Base-by-base conservation (phyloP, 768 basidiomycete genomes). In the Piloderma croceum region DNA sequence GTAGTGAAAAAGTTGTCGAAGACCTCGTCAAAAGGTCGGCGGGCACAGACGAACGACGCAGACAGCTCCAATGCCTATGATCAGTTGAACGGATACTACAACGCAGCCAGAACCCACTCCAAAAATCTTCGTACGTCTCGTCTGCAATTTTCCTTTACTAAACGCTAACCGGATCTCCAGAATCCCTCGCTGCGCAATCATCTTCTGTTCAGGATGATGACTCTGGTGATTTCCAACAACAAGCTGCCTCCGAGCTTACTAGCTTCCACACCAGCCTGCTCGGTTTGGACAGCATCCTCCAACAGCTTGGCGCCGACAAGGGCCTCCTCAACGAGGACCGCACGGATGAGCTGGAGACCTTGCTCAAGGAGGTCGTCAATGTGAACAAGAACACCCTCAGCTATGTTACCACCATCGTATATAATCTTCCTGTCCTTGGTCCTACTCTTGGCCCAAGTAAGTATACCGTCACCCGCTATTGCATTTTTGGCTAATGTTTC, bases 401-500 rank as follows among this genome's bases (percentile, higher is more conserved):
- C 11, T 52, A 50, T 23, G 51, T 65, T 21, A 41, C 51, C 38
- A 47, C 13, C 1, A 37, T 77, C 7, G 57, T 71, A 13, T 39
- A 64, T 27, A 50, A 59, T 7, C 39, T 74, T 37, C 78, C 78
- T 1, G 44, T 54, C 7, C 52, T 81, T 6, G 78, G 75, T 17
- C 70, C 73, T 12, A 39, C 69, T 13, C 53, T 83, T 34, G 79
- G 68, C 19, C 76, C 77, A 4, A 66, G 81, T 84, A 51, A 59
- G 76, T 65, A 17, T 20, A 2, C 10, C 41, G 5, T 35, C 25
- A 7, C 35, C 4, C 23, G 45, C 3, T 34, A 35, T 19, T 43
- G 15, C 19, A 29, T 35, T 15, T 34, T 5, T 22, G 25, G 21
- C 23, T 44, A 20, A 25, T 31, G 43, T 22, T 18, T 19, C 31